Percentiles rank a stretch among this genome's conserved stretches.
Conservation (phyloP, 2,329 filamentous ascomycete species). For the Fusarium sp. region DNA sequence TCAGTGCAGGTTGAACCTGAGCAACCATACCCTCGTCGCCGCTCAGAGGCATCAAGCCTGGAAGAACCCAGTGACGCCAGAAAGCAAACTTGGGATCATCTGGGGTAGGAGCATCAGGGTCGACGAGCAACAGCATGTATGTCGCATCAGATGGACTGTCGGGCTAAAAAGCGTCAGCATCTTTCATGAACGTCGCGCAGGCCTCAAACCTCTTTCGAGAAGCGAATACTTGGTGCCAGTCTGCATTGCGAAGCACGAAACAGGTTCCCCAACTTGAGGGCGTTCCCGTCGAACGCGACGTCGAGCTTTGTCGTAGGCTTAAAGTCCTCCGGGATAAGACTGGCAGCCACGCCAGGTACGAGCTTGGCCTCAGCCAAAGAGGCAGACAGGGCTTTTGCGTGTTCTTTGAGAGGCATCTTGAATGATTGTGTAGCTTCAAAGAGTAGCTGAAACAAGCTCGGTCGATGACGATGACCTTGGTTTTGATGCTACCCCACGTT, state of each 20-base stretch:
- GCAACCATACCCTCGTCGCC: conserved; percentile 38
- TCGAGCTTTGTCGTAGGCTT: conserved; percentile 54
- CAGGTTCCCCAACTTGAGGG: conserved; percentile 52
- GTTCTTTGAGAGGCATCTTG: conserved; percentile 34
- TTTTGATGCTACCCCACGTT: conserved; percentile 35
- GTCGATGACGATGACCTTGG: conserved; percentile 28
- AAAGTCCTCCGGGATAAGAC: conserved; percentile 57
- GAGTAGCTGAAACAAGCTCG: conserved; percentile 11
- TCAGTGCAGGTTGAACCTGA: conserved; percentile 50
- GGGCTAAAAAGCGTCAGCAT: conserved; percentile 18
- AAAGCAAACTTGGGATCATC: conserved; percentile 66
- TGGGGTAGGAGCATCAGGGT: conserved; percentile 67
- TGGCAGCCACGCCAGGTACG: conserved; percentile 54
- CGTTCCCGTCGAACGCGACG: conserved; percentile 51
- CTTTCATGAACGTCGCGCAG: accelerated
- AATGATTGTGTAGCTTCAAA: not conserved
- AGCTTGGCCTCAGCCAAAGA: conserved; percentile 54
- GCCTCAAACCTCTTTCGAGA: conserved; percentile 47
- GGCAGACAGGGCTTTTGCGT: conserved; percentile 34
- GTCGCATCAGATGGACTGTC: conserved; percentile 44
- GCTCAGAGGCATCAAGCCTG: conserved; percentile 51
- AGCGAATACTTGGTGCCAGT: conserved; percentile 51
- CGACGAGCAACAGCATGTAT: conserved; percentile 63
- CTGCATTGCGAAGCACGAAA: conserved; percentile 55
- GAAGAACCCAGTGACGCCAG: conserved; percentile 66